Percentiles rank a stretch among this genome's conserved stretches.
phyloP scores from a whole-genome alignment of 176 grass and related monocot species.

The Oryza officinalis region DNA sequence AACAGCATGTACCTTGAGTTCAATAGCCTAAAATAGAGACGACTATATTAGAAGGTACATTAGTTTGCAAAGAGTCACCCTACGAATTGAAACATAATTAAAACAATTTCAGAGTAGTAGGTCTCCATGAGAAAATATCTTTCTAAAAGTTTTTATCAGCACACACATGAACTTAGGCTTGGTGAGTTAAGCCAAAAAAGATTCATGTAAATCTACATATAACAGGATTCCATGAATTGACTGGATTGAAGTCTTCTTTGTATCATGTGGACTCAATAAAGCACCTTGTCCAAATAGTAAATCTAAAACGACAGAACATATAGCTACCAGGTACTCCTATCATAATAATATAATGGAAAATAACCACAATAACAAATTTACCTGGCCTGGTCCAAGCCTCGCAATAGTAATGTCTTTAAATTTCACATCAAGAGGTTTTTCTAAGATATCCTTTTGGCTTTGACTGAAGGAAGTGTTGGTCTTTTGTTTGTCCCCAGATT shows the following conservation, averaged over 20 bases:
- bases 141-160: background rate
- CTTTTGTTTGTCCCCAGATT: conserved; percentile 63
- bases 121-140: background rate
- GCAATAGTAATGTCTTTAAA: conserved; percentile 81
- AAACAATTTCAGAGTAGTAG: background rate
- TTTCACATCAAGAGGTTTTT: conserved; percentile 59
- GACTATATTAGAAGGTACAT: background rate
- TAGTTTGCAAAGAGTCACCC: background rate
- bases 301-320: conserved; percentile 6
- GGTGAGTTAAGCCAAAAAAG: background rate
- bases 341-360: background rate
- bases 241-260: background rate
- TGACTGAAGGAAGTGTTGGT: conserved; percentile 71
- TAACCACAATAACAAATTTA: conserved; percentile 26
- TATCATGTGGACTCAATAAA: conserved; percentile 24
- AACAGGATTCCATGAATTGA: background rate
- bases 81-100: background rate
- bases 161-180: conserved; percentile 6
- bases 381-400: conserved; percentile 92
- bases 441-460: conserved; percentile 61
- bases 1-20: conserved; percentile 86
- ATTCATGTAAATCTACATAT: conserved; percentile 8
- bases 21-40: conserved; percentile 62
- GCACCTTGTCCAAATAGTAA: conserved; percentile 1
- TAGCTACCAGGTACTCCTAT: background rate